Conservation (phyloP, 768 basidiomycete genomes). For the Lactarius pseudohatsudake region DNA sequence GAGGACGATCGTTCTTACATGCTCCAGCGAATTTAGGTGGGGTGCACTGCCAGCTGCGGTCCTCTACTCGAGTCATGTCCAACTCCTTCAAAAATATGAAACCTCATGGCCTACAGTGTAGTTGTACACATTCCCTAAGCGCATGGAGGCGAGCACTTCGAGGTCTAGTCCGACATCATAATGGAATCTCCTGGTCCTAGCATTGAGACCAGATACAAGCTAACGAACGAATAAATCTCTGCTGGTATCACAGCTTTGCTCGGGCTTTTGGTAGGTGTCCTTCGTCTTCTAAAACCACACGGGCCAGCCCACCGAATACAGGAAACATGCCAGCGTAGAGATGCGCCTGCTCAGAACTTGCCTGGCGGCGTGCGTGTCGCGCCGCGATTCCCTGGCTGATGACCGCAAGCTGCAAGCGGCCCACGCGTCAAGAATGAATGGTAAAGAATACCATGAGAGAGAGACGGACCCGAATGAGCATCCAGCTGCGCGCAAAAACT, state of each 20-base stretch:
- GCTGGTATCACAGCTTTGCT: slow-evolving; percentile 34
- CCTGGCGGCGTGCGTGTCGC: slow-evolving; percentile 79
- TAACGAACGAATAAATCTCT: background rate
- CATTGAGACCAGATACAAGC: too few relatives aligned
- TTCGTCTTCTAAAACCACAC: slow-evolving; percentile 54
- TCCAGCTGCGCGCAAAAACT: slow-evolving; percentile 82
- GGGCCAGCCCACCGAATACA: slow-evolving; percentile 63
- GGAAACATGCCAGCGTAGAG: slow-evolving; percentile 50
- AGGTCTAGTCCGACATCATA: too few relatives aligned
- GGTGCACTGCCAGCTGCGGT: background rate
- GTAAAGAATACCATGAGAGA: background rate
- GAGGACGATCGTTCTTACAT: too few relatives aligned
- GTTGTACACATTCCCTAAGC: background rate
- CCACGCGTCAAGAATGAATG: slow-evolving; percentile 14
- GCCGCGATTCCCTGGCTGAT: slow-evolving; percentile 92
- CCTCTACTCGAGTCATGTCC: too few relatives aligned
- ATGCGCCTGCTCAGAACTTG: slow-evolving; percentile 78
- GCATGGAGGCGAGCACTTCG: background rate
- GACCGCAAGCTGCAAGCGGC: slow-evolving; percentile 57
- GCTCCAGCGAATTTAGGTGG: too few relatives aligned
- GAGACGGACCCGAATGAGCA: slow-evolving; percentile 68
- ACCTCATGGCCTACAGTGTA: too few relatives aligned
- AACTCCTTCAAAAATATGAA: background rate
- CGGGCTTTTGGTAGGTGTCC: slow-evolving; percentile 37
- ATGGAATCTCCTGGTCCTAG: too few relatives aligned